Evolutionary conservation across 1,139 yeast species (phyloP), one percentile per base, ranked within the genome.

Genomic region (Yamadazyma dendronema): DNA sequence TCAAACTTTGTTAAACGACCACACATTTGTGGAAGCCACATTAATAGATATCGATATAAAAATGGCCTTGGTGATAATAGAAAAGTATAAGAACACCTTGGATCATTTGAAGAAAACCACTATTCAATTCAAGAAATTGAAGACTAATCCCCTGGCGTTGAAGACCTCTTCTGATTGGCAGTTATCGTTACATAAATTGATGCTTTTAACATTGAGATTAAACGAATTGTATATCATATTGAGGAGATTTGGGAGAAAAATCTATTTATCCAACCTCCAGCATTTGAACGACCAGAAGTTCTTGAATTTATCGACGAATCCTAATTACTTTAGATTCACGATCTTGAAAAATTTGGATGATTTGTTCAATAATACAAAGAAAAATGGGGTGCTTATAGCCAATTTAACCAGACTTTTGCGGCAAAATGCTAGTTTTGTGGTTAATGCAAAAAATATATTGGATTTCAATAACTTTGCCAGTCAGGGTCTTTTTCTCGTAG

Each of bases 341-440:
- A 40, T 65, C 2, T 49, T 78, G 30, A 59, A 54, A 11, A 57
- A 57, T 13, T 57, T 74, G 44, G 74, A 73, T 25, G 73, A 67
- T 4, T 55, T 61, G 30, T 74, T 77, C 53, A 68, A 68, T 39
- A 57, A 65, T 4, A 54, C 75, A 11, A 77, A 65, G 47, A 77
- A 73, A 44, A 79, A 77, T 47, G 79, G 79, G 10, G 64, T 74
- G 13, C 52, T 79, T 17, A 58, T 78, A 27, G 77, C 82, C 7
- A 67, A 69, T 6, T 60, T 79, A 28, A 64, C 79, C 0, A 64
- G 77, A 39, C 66, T 73, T 27, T 61, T 79, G 2, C 61, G 81
- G 32, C 72, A 71, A 42, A 72, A 70, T 30, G 57, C 78, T 1
- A 43, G 43, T 17, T 62, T 62, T 46, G 66, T 61, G 21, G 57